These are phyloP conservation scores for Pseudozyma thailandica DNA, from an alignment of 1,284 basidiomycete species.

Conservation along the genomic window DNA sequence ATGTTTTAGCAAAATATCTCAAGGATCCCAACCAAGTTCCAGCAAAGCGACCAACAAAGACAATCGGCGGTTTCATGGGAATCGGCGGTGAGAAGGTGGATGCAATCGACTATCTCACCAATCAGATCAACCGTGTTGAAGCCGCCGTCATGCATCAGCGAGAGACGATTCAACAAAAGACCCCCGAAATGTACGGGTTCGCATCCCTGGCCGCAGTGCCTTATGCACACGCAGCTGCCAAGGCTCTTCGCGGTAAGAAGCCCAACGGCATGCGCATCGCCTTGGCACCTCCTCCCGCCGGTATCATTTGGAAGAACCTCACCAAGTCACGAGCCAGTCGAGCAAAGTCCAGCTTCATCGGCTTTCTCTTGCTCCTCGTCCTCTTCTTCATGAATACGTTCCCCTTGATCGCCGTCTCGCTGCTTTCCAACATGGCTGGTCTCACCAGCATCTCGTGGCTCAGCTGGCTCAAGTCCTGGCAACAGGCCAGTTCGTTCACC, in stretches of 20 bases:
- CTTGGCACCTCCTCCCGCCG: conserved; percentile 59
- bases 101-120: conserved; percentile 59
- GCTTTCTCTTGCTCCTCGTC: conserved; percentile 52
- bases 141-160: conserved; percentile 70
- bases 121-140: conserved; percentile 60
- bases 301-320: conserved; percentile 66
- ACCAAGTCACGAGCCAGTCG: conserved; percentile 47
- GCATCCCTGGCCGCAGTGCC: conserved; percentile 62
- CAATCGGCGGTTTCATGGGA: conserved; percentile 78
- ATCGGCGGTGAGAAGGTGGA: conserved; percentile 76
- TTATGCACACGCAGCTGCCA: conserved; percentile 64
- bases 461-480: conserved; percentile 55
- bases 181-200: conserved; percentile 65
- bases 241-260: conserved; percentile 48
- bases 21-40: conserved; percentile 78
- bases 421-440: conserved; percentile 62
- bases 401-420: conserved; percentile 58
- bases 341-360: conserved; percentile 49
- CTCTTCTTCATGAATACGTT: conserved; percentile 64
- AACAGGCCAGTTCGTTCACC: conserved; percentile 40
- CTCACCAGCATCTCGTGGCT: conserved; percentile 50
- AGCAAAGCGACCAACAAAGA: conserved; percentile 79
- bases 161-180: conserved; percentile 55
- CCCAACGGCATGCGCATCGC: conserved; percentile 52
- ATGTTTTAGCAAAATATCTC: conserved; percentile 83